Base-by-base conservation (phyloP, 1,139 yeast genomes). In the Suhomyces yuchorum region DNA sequence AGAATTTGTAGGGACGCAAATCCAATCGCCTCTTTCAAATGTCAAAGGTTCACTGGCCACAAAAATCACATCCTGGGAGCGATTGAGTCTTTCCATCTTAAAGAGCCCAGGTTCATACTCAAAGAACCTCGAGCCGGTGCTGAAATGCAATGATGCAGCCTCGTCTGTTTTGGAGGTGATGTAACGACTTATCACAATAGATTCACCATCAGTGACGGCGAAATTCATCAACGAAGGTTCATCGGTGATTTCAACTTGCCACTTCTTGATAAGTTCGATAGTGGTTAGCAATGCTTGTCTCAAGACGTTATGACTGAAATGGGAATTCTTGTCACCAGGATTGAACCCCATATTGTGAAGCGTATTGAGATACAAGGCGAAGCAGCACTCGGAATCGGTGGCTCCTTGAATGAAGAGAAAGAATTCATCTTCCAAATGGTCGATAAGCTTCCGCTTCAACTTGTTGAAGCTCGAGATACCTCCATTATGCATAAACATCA, bases 401-500 rank as follows among this genome's bases (percentile, higher is more conserved):
- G 96, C 83, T 0, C 99, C 99, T 63, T 93, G 97, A 40, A 93
- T 82, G 45, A 73, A 77, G 32, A 89, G 70, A 61, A 93, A 89
- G 65, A 82, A 93, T 56, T 84, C 83, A 62, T 93, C 97, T 43
- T 82, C 82, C 40, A 93, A 73, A 61, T 87, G 88, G 58, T 81
- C 77, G 30, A 91, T 77, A 44, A 93, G 73, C 49, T 70, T 77
- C 52, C 95, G 79, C 66, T 93, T 93, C 60, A 93, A 87, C 56
- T 72, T 71, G 49, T 75, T 67, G 65, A 93, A 93, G 46, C 83
- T 80, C 12, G 93, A 78, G 20, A 93, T 82, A 6, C 95, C 96
- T 24, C 99, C 99, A 68, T 93, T 93, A 68, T 93, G 98, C 99
- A 93, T 93, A 66, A 93, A 93, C 87, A 93, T 88, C 43, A 92